A percentile compares a stretch with the other conserved stretches of the same genome.
These are phyloP conservation scores for Collybiopsis confluens DNA, from an alignment of 768 basidiomycete species.

Conservation along the genomic window DNA sequence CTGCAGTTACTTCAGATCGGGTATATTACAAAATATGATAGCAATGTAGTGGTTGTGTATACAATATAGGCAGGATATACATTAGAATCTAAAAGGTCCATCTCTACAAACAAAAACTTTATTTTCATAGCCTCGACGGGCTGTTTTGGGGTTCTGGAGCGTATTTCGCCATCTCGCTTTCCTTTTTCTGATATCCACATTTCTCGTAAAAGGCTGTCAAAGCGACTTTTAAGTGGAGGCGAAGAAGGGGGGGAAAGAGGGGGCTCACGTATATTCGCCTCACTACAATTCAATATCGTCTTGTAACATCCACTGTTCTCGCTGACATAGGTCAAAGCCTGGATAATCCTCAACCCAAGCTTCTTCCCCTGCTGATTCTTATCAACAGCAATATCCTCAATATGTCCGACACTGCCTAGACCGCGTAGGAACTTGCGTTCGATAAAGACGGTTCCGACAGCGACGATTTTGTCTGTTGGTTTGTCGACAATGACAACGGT, in stretches of 20 bases:
- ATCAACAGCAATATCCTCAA: conserved; percentile 96
- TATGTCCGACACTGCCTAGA: conserved; percentile 84
- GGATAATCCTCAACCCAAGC: conserved; percentile 83
- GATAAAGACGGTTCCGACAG: conserved; percentile 76
- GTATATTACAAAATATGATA: too few relatives aligned
- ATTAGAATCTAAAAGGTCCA: too few relatives aligned
- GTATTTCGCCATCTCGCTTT: conserved; percentile 86
- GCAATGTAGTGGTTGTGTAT: too few relatives aligned
- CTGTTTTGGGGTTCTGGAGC: conserved; percentile 32
- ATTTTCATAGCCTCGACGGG: not conserved
- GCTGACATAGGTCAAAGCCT: conserved; percentile 80
- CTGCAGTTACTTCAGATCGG: too few relatives aligned
- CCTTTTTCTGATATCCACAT: conserved; percentile 89
- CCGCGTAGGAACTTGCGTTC: conserved; percentile 93
- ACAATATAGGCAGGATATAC: too few relatives aligned
- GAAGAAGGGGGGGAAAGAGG: not conserved
- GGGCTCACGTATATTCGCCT: conserved; percentile 83
- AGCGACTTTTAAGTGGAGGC: conserved; percentile 2
- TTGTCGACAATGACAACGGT: conserved; percentile 79
- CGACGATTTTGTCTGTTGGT: conserved; percentile 74
- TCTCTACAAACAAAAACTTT: too few relatives aligned
- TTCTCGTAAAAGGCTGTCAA: conserved; percentile 55
- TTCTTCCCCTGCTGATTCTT: conserved; percentile 87
- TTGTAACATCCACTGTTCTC: conserved; percentile 86
- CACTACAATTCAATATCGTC: conserved; percentile 94